Percentiles rank a stretch among this genome's conserved stretches.
phyloP scores from a whole-genome alignment of 106 monocot species.

The Platanthera guangdongensis region DNA sequence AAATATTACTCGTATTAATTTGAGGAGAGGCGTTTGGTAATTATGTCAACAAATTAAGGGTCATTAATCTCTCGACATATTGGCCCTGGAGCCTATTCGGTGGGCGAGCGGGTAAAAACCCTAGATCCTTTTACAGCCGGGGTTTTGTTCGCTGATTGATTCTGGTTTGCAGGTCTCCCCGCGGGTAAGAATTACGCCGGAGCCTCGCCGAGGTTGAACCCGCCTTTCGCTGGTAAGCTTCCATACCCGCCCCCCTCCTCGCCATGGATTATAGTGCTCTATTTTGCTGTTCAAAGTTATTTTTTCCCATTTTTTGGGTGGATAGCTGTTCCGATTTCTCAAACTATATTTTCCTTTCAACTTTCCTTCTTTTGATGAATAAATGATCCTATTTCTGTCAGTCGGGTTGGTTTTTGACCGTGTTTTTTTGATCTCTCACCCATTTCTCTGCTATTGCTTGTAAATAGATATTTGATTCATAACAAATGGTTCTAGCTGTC shows the following conservation, averaged over 20 bases:
- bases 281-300: neutral
- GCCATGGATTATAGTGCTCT: neutral
- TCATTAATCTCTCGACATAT: too few species aligned
- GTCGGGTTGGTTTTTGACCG: neutral
- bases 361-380: neutral
- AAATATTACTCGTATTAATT: too few species aligned
- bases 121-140: neutral
- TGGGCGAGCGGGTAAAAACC: neutral
- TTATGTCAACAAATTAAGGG: too few species aligned
- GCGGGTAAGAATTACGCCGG: neutral
- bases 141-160: neutral
- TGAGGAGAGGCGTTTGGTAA: too few species aligned
- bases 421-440: neutral
- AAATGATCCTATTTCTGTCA: neutral
- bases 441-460: neutral
- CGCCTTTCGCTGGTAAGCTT: neutral
- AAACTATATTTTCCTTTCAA: neutral
- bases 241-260: neutral
- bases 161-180: neutral
- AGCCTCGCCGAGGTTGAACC: neutral
- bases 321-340: neutral
- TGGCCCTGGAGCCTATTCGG: neutral
- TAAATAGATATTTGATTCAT: neutral
- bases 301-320: neutral
- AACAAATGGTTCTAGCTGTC: neutral